Percentiles rank a stretch among this genome's conserved stretches.
These are phyloP conservation scores for Microdochium paspali DNA, from an alignment of 2,329 filamentous ascomycete species.

Conservation along the genomic window DNA sequence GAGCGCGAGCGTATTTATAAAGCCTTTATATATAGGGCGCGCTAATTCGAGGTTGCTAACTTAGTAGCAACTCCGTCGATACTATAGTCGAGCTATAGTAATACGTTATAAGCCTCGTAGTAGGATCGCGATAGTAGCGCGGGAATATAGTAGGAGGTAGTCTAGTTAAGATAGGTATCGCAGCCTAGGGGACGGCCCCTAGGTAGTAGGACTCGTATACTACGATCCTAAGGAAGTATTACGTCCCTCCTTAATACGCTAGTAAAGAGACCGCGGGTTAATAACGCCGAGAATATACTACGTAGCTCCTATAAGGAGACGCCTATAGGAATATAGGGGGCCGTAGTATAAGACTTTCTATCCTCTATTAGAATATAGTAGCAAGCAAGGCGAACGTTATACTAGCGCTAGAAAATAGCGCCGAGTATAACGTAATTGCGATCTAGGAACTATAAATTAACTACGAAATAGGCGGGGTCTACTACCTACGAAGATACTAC, in stretches of 20 bases:
- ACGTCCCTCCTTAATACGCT: not conserved
- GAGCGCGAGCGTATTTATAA: not conserved
- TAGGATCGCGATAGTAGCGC: not conserved
- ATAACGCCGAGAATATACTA: not conserved
- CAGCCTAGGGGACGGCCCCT: not conserved
- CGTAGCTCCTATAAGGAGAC: not conserved
- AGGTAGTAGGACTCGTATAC: not conserved
- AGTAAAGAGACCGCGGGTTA: not conserved
- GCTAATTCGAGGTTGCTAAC: not conserved
- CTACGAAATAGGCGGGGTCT: not conserved
- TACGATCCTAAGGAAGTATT: not conserved
- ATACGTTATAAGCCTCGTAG: not conserved
- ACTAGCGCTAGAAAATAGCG: not conserved
- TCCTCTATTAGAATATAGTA: not conserved
- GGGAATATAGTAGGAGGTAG: not conserved
- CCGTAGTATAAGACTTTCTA: not conserved
- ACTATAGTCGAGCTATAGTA: not conserved
- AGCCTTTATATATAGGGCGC: not conserved
- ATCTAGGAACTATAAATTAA: not conserved
- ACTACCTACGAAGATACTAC: not conserved
- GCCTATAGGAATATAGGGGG: not conserved
- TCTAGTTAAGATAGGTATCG: not conserved
- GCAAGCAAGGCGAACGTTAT: not conserved
- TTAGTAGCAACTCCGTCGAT: not conserved
- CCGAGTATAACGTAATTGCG: not conserved